Evolutionary conservation across 345 rosid genomes (phyloP), one percentile per base, ranked within the genome.

Genomic region (Murraya paniculata): DNA sequence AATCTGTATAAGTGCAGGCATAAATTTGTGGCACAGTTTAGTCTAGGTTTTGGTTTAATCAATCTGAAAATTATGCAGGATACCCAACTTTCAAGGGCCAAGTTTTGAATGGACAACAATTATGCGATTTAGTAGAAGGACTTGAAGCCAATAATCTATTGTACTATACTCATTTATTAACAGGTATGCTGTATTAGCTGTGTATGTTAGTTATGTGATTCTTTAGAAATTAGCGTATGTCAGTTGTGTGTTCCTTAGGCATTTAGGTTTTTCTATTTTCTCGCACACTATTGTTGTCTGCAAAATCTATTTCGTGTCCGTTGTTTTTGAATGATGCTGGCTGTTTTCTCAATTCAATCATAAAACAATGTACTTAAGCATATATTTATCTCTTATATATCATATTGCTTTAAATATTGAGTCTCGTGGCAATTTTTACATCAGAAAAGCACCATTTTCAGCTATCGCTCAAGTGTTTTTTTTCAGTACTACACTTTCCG

Each of bases 41-140:
- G 22, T 6, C 45, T 36, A 21, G 27, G 18, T 70, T 53, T 62
- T 83, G 13, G 72, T 73, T 69, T 80, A 31, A 58, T 70, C 65
- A 64, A 72, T 35, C 38, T 61, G 48, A 77, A 76, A 67, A 75
- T 31, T 70, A 61, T 77, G 79, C 89, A 96, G 99, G 98, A 82
- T 96, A 96, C 85, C 99, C 99, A 3, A 88, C 93, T 57, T 92
- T 92, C 76, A 96, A 91, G 79, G 99, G 99, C 53, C 99, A 96
- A 77, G 94, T 96, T 84, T 87, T 96, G 81, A 92, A 96, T 82
- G 98, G 99, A 62, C 84, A 89, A 61, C 94, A 96, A 76, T 82
- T 96, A 70, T 94, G 93, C 88, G 95, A 94, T 59, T 79, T 94
- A 82, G 86, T 92, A 45, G 95, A 96, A 88, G 99, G 99, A 68